Evolutionary conservation across 2,329 filamentous ascomycete species (phyloP), one percentile per base, ranked within the genome.

Genomic region (Didymella glomerata): DNA sequence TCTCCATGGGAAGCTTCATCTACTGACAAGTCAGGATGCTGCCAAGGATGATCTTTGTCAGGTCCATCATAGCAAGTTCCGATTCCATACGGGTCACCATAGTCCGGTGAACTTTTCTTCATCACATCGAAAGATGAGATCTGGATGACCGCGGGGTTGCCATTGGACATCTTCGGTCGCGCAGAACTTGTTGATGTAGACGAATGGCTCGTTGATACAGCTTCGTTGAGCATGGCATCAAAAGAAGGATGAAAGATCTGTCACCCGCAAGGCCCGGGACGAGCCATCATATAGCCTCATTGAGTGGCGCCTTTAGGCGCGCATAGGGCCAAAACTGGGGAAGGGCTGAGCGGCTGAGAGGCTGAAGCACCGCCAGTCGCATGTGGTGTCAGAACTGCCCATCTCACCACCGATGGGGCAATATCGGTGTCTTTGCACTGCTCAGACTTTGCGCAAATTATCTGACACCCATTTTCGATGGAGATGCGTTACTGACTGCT

Each of bases 41-140:
- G 28, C 28, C 28, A 30, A 10, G 13, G 13, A 16, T 32, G 30
- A 14, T 32, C 30, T 32, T 32, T 6, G 14, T 30, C 11, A 11
- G 28, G 28, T 30, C 28, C 32, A 13, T 64, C 54, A 27, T 68
- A 72, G 41, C 63, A 68, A 16, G 67, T 67, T 18, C 69, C 69
- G 6, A 27, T 28, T 4, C 11, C 25, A 8, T 41, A 40, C 2
- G 18, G 18, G 13, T 54, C 20, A 3, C n/a, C 36, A 46, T 40
- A 41, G 1, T 48, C 44, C 30, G 14, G 14, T 32, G 30, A 13
- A 3, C 11, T 30, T 13, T 30, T 30, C 28, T 30, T 30, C 28
- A 13, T 13, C 9, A 11, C 28, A 13, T 30, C 11, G 9, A 13
- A 8, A 6, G n/a, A n/a, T 20, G 38, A 41, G 16, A 38, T 20